Percentiles rank a stretch among this genome's conserved stretches.
phyloP scores from a whole-genome alignment of 2,329 filamentous ascomycete genomes.

The Epichloe scottii region DNA sequence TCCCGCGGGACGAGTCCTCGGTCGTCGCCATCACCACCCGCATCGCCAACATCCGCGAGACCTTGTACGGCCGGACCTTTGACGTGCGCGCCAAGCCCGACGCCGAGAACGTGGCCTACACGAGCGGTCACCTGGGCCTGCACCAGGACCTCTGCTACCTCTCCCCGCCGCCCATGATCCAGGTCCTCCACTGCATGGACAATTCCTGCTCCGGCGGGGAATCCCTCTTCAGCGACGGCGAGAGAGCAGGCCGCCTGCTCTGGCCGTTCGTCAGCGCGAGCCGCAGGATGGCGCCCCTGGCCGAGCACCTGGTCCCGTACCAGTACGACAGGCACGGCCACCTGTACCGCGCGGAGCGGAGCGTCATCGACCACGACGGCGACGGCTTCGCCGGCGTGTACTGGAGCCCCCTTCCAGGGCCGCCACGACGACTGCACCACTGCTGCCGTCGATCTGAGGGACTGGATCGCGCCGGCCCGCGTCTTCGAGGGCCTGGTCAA shows the following conservation, averaged over 20 bases:
- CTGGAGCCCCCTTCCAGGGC: slow-evolving; percentile 74
- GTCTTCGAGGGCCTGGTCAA: slow-evolving; percentile 50
- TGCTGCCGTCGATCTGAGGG: slow-evolving; percentile 11
- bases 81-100: slow-evolving; percentile 72
- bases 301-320: slow-evolving; percentile 37
- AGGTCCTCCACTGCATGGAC: slow-evolving; percentile 79
- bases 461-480: slow-evolving; percentile 37
- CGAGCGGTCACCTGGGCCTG: slow-evolving; percentile 65
- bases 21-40: slow-evolving; percentile 57
- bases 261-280: slow-evolving; percentile 10
- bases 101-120: slow-evolving; percentile 89
- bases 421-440: slow-evolving; percentile 21
- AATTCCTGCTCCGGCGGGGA: slow-evolving; percentile 71
- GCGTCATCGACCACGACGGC: slow-evolving; percentile 32
- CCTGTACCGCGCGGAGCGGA: slow-evolving; percentile 46
- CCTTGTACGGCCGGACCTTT: slow-evolving; percentile 87
- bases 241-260: slow-evolving; percentile 40
- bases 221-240: slow-evolving; percentile 73
- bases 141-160: slow-evolving; percentile 94
- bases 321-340: slow-evolving; percentile 57
- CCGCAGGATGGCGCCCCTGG: slow-evolving; percentile 8
- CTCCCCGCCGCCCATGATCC: slow-evolving; percentile 62
- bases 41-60: slow-evolving; percentile 69
- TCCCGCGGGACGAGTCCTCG: slow-evolving; percentile 54
- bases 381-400: slow-evolving; percentile 18